A percentile compares a stretch with the other conserved stretches of the same genome.
These are phyloP conservation scores for Trichoderma koningiopsis DNA, from an alignment of 2,329 filamentous ascomycete species.

Conservation along the genomic window DNA sequence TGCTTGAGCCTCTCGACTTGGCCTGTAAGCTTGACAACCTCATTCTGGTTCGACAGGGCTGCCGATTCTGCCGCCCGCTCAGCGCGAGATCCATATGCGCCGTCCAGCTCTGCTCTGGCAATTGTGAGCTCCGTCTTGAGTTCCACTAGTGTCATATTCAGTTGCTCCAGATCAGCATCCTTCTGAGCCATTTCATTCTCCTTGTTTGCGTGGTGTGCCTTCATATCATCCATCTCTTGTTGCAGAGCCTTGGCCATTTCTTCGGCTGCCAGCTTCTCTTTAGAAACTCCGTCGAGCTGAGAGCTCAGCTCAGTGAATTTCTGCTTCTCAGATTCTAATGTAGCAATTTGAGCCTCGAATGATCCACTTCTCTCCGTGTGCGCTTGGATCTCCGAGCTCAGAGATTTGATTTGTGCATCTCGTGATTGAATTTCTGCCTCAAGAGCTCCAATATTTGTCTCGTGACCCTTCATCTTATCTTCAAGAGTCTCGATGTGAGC, in stretches of 20 bases:
- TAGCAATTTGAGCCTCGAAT: slow-evolving; percentile 39
- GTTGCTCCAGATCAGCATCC: slow-evolving; percentile 53
- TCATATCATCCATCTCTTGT: slow-evolving; percentile 31
- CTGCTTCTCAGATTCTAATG: slow-evolving; percentile 13
- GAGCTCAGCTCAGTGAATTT: slow-evolving; percentile 38
- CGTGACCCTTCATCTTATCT: slow-evolving; percentile 47
- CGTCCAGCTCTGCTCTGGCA: slow-evolving; percentile 63
- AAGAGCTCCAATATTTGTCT: slow-evolving; percentile 46
- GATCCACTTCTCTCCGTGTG: slow-evolving; percentile 44
- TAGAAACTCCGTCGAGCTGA: slow-evolving; percentile 37
- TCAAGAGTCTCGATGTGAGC: slow-evolving; percentile 42
- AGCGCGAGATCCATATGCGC: slow-evolving; percentile 60
- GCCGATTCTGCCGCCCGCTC: slow-evolving; percentile 62
- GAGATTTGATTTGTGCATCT: slow-evolving; percentile 43
- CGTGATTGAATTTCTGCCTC: slow-evolving; percentile 44
- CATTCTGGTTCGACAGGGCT: slow-evolving; percentile 52
- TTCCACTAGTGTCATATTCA: slow-evolving; percentile 57
- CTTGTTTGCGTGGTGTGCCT: slow-evolving; percentile 34
- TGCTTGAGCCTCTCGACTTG: slow-evolving; percentile 54
- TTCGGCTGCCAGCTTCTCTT: slow-evolving; percentile 35
- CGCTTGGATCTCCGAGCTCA: slow-evolving; percentile 43
- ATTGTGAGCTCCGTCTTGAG: slow-evolving; percentile 64
- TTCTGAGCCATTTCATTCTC: slow-evolving; percentile 51
- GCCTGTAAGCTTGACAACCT: slow-evolving; percentile 48
- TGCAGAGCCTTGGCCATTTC: slow-evolving; percentile 35